Evolutionary conservation across 768 basidiomycete genomes (phyloP), one percentile per base, ranked within the genome.

Genomic region (Boletus sp.): DNA sequence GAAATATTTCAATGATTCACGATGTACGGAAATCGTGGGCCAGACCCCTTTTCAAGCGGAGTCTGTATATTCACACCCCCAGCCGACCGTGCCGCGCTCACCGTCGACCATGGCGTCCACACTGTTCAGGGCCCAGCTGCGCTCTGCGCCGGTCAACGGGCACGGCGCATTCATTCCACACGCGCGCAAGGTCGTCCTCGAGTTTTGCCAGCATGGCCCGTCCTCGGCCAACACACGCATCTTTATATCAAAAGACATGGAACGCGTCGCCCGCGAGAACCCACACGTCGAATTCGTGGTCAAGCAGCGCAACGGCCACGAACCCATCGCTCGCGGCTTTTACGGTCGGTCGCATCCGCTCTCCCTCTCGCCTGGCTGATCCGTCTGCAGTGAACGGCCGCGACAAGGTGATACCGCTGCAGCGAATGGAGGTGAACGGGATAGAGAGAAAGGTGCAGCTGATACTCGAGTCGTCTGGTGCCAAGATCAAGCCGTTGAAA

Each of bases 201-300:
- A 94, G 73, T 95, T 83, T 72, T 93, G 92, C 74, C 86, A 94
- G 66, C 83, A 82, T 52, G 90, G 87, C 83, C 83, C 88, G 1
- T 86, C 90, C 4, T 92, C 90, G 1, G 73, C 79, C 45, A 84
- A 85, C 66, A 78, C 89, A 7, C 86, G 92, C 64, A 80, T 77
- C 29, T 94, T 82, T 70, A 73, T 96, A 66, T 71, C 77, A 66
- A 83, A 81, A 54, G 77, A 85, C 58, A 76, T 91, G 54, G 80
- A 85, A 65, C 61, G 73, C 15, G 74, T 94, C 58, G 93, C 93
- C 7, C 78, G 77, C 54, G 70, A 80, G 55, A 85, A 94, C 71
- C 90, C 92, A 0, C 87, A 91, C 66, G 88, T 94, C 58, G 92
- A 95, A 71, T 75, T 95, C 54, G 90, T 93, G 47, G 84, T 94